Evolutionary conservation across 116 monocot genomes (phyloP).

Genomic region (Papilionanthe hybrid): DNA sequence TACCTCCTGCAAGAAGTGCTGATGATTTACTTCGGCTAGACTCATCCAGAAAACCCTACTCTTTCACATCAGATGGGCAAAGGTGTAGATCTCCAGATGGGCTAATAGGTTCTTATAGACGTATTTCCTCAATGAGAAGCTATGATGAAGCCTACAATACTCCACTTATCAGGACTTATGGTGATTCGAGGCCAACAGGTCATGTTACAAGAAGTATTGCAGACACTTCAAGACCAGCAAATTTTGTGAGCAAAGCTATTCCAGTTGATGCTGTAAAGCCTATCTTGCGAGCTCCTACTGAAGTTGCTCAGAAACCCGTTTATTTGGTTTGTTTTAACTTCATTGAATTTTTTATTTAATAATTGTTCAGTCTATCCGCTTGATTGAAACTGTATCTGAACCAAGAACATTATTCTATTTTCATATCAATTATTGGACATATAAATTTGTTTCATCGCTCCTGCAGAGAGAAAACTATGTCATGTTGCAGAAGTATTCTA

Average conservation of each 20-base stretch:
- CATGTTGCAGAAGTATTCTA: not conserved
- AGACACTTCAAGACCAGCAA: slow-evolving; percentile 33
- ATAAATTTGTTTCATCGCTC: not conserved
- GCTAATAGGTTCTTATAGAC: slow-evolving; percentile 40
- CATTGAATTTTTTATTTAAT: not conserved
- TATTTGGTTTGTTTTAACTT: slow-evolving; percentile 24
- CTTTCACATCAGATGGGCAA: slow-evolving; percentile 22
- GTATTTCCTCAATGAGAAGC: slow-evolving; percentile 35
- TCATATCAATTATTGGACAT: not conserved
- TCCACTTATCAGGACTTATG: slow-evolving; percentile 35
- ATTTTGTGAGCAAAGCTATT: slow-evolving; percentile 36
- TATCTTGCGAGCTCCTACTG: slow-evolving; percentile 31
- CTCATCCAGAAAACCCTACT: slow-evolving; percentile 43
- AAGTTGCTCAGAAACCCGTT: slow-evolving; percentile 29
- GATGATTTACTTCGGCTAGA: slow-evolving; percentile 55
- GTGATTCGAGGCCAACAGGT: slow-evolving; percentile 25
- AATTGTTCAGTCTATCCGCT: not conserved
- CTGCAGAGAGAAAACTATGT: not conserved
- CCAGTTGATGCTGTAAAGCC: slow-evolving; percentile 36
- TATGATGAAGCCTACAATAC: slow-evolving; percentile 20
- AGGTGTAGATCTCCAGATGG: slow-evolving; percentile 67
- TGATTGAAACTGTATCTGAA: not conserved
- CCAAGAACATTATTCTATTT: not conserved
- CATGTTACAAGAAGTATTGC: slow-evolving; percentile 25
- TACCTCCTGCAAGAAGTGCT: slow-evolving; percentile 60